Conservation (phyloP, 2,329 filamentous ascomycete genomes). For the Polychaeton citri region DNA sequence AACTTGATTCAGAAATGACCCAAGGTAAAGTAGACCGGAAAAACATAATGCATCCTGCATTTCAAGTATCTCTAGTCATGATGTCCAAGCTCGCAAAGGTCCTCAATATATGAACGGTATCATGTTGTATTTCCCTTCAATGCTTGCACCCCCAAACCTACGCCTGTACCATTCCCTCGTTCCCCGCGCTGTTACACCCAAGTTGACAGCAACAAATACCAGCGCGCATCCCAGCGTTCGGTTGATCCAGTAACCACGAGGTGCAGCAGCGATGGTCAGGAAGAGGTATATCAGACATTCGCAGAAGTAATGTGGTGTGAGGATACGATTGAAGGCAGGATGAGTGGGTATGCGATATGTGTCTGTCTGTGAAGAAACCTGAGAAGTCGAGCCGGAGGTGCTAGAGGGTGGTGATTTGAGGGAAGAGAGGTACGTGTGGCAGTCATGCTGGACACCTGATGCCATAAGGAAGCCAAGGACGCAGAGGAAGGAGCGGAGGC, state of each 20-base stretch:
- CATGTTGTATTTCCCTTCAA: constrained; percentile 59
- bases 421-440: constrained; percentile 33
- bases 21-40: background rate
- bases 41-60: background rate
- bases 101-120: constrained; percentile 46
- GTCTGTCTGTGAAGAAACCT: background rate
- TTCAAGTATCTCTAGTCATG: no score
- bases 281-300: constrained; percentile 75
- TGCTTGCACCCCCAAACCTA: constrained; percentile 56
- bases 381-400: constrained; percentile 1
- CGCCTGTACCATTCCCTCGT: constrained; percentile 67
- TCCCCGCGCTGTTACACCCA: constrained; percentile 66
- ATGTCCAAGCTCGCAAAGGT: background rate
- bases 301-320: constrained; percentile 85
- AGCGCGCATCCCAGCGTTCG: constrained; percentile 57
- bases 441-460: constrained; percentile 58
- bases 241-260: constrained; percentile 52
- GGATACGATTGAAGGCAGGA: constrained; percentile 55
- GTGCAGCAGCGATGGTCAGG: constrained; percentile 63
- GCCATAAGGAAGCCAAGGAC: constrained; percentile 54
- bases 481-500: constrained; percentile 41
- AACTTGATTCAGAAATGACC: background rate
- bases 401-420: constrained; percentile 15
- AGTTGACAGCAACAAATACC: constrained; percentile 63
- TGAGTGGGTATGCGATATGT: constrained; percentile 73